phyloP scores from a whole-genome alignment of 768 basidiomycete species.

The Mycena epipterygia region DNA sequence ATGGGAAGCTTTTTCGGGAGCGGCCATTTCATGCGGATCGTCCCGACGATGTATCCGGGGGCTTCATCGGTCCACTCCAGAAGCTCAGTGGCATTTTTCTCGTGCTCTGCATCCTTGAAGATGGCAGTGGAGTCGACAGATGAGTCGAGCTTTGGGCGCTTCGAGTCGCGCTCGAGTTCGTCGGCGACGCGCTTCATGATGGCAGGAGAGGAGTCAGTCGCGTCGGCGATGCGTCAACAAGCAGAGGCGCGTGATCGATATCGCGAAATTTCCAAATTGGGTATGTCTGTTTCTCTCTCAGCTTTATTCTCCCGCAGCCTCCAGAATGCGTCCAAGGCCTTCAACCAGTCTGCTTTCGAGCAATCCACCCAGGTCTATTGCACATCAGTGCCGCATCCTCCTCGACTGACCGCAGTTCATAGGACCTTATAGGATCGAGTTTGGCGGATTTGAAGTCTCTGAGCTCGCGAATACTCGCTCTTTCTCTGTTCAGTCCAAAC shows the following conservation, averaged over 20 bases:
- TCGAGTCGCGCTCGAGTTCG: constrained; percentile 10
- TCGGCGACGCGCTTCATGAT: constrained; percentile 39
- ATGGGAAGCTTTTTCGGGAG: constrained; percentile 47
- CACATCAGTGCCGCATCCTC: background rate
- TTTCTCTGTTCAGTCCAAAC: constrained; percentile 87
- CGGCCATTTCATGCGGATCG: constrained; percentile 61
- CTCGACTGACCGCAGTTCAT: background rate
- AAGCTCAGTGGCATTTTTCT: constrained; percentile 50
- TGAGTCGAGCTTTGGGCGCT: background rate
- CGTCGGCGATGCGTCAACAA: constrained; percentile 15
- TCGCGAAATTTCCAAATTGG: no score
- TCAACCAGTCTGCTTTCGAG: constrained; percentile 55
- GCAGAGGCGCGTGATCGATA: constrained; percentile 18
- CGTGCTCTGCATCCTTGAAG: constrained; percentile 43
- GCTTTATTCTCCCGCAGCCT: constrained; percentile 55
- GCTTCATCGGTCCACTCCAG: constrained; percentile 45
- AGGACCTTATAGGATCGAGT: constrained; percentile 73
- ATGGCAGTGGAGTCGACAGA: constrained; percentile 9
- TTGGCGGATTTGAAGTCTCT: constrained; percentile 69
- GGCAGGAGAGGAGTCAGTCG: background rate
- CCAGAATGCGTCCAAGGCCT: constrained; percentile 53
- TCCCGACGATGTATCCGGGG: constrained; percentile 56
- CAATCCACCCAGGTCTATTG: constrained; percentile 58
- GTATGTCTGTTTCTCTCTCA: constrained; percentile 51
- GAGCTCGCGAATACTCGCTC: constrained; percentile 64